Percentiles rank a stretch among this genome's conserved stretches.
Conservation (phyloP, 129 eudicot species). For the Solidago caesia region DNA sequence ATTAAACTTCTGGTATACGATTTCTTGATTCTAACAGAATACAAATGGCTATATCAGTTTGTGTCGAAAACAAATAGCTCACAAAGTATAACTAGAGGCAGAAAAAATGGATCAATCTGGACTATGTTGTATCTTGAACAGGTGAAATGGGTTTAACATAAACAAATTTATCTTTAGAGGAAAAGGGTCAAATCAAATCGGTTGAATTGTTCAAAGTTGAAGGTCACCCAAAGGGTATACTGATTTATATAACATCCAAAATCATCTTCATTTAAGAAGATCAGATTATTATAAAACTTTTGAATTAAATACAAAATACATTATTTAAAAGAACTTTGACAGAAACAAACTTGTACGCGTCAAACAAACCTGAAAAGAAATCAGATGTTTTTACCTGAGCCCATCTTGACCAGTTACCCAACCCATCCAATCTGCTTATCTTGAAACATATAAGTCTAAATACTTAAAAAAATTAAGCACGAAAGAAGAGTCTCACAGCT, state of each 20-base stretch:
- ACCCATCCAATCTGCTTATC: neutral
- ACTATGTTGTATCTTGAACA: neutral
- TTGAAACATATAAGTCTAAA: neutral
- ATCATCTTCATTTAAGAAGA: no score
- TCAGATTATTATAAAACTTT: no score
- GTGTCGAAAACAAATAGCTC: constrained; percentile 21
- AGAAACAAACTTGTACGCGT: neutral
- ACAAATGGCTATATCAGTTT: constrained; percentile 19
- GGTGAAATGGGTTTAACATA: neutral
- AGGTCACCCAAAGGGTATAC: neutral
- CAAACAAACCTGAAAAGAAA: neutral
- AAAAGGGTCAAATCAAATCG: neutral
- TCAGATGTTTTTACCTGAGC: neutral
- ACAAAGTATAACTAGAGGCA: neutral
- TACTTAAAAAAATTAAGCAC: neutral
- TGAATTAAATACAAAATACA: no score
- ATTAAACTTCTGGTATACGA: constrained; percentile 42
- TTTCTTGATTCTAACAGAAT: constrained; percentile 49
- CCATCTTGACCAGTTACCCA: neutral
- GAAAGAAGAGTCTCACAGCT: constrained; percentile 42
- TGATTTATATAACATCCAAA: neutral
- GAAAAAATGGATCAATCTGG: neutral
- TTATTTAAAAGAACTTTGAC: neutral
- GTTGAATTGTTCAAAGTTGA: neutral
- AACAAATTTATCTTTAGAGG: neutral